phyloP scores from a whole-genome alignment of 805 yeast genomes.

The Pichia scutulata region DNA sequence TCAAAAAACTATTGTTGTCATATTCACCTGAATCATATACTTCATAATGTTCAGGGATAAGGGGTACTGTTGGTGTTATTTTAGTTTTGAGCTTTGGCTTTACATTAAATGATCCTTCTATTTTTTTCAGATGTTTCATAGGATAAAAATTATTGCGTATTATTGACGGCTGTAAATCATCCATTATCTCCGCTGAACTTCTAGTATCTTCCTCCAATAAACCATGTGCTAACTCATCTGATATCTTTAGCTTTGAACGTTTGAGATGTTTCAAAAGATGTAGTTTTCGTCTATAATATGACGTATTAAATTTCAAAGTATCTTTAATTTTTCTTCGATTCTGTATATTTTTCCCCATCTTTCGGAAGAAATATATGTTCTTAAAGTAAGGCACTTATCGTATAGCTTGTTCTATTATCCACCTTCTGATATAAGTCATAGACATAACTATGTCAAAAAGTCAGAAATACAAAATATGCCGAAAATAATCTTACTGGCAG shows the following conservation, averaged over 20 bases:
- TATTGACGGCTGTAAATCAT: background rate
- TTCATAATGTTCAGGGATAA: background rate
- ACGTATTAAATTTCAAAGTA: background rate
- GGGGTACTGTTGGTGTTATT: background rate
- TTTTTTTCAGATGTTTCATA: background rate
- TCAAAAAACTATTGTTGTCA: background rate
- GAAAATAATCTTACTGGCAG: too few species aligned
- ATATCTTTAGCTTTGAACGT: background rate
- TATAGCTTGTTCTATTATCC: too few species aligned
- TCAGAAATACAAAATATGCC: too few species aligned
- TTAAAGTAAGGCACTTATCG: too few species aligned
- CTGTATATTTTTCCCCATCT: slow-evolving; percentile 1
- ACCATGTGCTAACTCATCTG: background rate
- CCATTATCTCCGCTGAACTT: background rate
- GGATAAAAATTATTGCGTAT: background rate
- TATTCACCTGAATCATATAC: background rate
- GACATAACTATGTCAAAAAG: background rate
- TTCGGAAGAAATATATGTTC: too few species aligned
- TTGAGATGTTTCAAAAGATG: slow-evolving; percentile 7
- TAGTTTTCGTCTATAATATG: background rate
- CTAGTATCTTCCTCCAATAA: slow-evolving; percentile 7
- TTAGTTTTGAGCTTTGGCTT: background rate
- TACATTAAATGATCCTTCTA: background rate
- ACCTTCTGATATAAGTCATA: background rate
- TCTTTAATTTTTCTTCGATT: background rate